These are phyloP conservation scores for Populus euphratica DNA, from an alignment of 345 rosid genomes.

Conservation along the genomic window DNA sequence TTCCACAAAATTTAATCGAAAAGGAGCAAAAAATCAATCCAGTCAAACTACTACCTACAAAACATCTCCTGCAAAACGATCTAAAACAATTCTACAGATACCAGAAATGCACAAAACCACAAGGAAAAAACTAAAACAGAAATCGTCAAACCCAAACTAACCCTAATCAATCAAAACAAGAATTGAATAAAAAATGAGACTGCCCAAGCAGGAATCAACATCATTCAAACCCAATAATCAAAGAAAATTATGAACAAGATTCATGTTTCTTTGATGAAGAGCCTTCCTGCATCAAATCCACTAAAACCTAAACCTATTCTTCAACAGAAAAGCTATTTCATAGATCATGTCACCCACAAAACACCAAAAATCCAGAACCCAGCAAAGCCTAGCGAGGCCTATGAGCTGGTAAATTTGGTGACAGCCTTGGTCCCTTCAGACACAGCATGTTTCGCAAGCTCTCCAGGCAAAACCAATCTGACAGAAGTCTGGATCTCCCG, in stretches of 20 bases:
- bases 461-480: slow-evolving; percentile 17
- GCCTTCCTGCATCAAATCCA: background rate
- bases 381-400: background rate
- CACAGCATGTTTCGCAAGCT: slow-evolving; percentile 27
- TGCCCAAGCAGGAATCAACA: background rate
- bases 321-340: background rate
- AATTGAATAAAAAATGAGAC: background rate
- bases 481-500: slow-evolving; percentile 30
- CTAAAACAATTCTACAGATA: background rate
- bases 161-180: background rate
- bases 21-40: background rate
- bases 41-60: background rate
- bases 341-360: background rate
- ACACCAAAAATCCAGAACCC: background rate
- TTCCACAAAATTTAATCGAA: background rate
- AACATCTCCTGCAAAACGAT: background rate
- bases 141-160: no score
- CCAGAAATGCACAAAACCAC: background rate
- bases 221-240: background rate
- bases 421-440: slow-evolving; percentile 28
- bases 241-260: no score
- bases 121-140: background rate
- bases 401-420: slow-evolving; percentile 29
- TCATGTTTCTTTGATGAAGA: background rate
- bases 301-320: background rate